A percentile compares a stretch with the other conserved stretches of the same genome.
Evolutionary conservation across 306 rosid genomes (phyloP).

Genomic region (Cucumis cinereus): DNA sequence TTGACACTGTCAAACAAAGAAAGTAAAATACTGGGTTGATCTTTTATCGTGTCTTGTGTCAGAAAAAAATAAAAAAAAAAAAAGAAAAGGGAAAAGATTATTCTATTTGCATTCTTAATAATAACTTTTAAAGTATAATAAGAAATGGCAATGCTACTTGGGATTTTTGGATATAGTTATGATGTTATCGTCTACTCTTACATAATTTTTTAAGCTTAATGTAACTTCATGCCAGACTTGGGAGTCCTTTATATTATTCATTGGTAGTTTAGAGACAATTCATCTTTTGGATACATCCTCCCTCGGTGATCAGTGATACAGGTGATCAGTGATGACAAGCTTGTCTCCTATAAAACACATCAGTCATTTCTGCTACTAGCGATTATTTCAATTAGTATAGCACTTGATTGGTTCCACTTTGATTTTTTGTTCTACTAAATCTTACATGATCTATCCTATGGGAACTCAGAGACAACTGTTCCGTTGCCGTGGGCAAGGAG

Average conservation of each 20-base stretch:
- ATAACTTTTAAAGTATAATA: background rate
- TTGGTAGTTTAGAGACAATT: background rate
- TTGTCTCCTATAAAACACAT: background rate
- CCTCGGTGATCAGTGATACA: background rate
- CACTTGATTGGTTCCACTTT: constrained; percentile 9
- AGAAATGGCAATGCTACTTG: background rate
- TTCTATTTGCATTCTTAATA: background rate
- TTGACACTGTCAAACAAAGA: too few relatives aligned
- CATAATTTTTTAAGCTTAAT: background rate
- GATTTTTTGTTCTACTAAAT: constrained; percentile 13
- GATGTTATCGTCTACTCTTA: background rate
- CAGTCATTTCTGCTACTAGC: background rate
- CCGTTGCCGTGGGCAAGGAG: constrained; percentile 83
- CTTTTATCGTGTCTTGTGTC: background rate
- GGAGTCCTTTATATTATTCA: background rate
- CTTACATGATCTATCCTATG: constrained; percentile 28
- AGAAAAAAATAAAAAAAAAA: too few relatives aligned
- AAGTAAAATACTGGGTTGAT: background rate
- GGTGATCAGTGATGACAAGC: background rate
- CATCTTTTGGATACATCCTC: background rate
- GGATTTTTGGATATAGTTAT: too few relatives aligned
- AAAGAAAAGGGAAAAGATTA: too few relatives aligned
- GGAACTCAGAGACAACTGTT: constrained; percentile 61
- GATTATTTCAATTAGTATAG: background rate
- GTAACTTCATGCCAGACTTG: background rate